Conservation (phyloP, 2,329 filamentous ascomycete species). For the Cladorrhinum sp. region DNA sequence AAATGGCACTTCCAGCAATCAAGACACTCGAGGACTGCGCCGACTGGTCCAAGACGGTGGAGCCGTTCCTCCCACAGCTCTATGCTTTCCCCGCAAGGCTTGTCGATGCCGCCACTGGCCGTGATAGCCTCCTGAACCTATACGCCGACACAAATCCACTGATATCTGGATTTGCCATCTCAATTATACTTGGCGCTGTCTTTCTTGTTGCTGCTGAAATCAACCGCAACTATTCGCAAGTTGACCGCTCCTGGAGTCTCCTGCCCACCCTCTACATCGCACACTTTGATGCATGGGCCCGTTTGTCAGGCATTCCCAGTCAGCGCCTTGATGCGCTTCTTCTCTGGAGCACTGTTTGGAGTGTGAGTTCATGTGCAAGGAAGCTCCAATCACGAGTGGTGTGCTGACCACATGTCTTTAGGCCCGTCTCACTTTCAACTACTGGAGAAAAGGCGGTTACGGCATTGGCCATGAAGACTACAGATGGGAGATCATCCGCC, state of each 20-base stretch:
- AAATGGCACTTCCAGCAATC: slow-evolving; percentile 71
- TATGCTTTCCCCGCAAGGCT: slow-evolving; percentile 66
- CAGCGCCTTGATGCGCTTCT: slow-evolving; percentile 70
- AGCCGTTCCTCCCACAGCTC: slow-evolving; percentile 70
- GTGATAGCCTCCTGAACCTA: slow-evolving; percentile 62
- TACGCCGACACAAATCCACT: slow-evolving; percentile 87
- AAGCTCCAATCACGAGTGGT: background rate
- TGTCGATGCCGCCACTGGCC: slow-evolving; percentile 56
- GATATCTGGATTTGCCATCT: slow-evolving; percentile 68
- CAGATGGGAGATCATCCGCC: slow-evolving; percentile 77
- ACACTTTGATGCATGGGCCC: slow-evolving; percentile 82
- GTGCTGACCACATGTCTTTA: slow-evolving; percentile 36
- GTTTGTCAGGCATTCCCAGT: slow-evolving; percentile 67
- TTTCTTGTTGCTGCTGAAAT: slow-evolving; percentile 76
- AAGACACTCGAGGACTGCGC: slow-evolving; percentile 70
- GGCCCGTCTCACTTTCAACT: slow-evolving; percentile 88
- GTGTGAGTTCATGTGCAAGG: slow-evolving; percentile 51
- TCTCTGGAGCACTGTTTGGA: slow-evolving; percentile 72
- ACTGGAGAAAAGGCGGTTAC: slow-evolving; percentile 94
- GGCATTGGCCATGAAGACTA: slow-evolving; percentile 89
- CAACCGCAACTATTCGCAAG: slow-evolving; percentile 95
- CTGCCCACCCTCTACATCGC: slow-evolving; percentile 82
- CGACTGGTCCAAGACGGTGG: slow-evolving; percentile 70
- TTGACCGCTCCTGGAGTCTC: slow-evolving; percentile 89
- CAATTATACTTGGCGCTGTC: slow-evolving; percentile 65